phyloP scores from a whole-genome alignment of 2,329 filamentous ascomycete species.

The Fusarium temperatum region DNA sequence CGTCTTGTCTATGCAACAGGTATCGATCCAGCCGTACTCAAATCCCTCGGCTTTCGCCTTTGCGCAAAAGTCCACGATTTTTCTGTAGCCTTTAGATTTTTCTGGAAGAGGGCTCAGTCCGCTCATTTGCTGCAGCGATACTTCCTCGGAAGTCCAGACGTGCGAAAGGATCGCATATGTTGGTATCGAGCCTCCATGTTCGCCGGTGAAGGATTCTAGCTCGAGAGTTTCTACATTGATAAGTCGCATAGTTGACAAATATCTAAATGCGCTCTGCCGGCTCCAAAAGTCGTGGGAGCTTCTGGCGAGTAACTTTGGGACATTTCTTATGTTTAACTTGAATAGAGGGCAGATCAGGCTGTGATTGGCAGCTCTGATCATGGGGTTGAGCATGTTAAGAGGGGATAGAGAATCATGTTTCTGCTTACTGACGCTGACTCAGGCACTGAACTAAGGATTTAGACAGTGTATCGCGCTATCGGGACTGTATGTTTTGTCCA shows the following conservation, averaged over 20 bases:
- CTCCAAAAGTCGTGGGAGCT: background rate
- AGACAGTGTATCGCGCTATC: background rate
- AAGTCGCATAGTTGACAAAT: constrained; percentile 2
- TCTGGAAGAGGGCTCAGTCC: background rate
- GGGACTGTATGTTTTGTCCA: background rate
- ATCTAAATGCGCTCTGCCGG: background rate
- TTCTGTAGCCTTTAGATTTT: background rate
- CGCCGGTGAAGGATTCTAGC: constrained; percentile 8
- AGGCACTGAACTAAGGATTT: background rate
- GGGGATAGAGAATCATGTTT: background rate
- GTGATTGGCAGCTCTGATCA: background rate
- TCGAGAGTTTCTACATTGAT: constrained; percentile 15
- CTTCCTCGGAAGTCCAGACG: constrained; percentile 6
- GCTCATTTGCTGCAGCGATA: background rate
- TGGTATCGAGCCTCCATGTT: background rate
- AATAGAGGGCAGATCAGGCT: background rate
- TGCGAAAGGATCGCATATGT: constrained; percentile 10
- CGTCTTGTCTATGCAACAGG: constrained; percentile 18
- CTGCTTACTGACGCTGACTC: background rate
- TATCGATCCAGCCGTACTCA: constrained; percentile 14
- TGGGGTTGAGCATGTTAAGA: background rate
- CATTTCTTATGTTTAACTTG: background rate
- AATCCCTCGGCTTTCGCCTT: constrained; percentile 13
- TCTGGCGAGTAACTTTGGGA: background rate
- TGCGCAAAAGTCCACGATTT: constrained; percentile 8